Percentiles rank a stretch among this genome's conserved stretches.
Conservation (phyloP, 2,329 filamentous ascomycete genomes). For the Cladophialophora bantiana region DNA sequence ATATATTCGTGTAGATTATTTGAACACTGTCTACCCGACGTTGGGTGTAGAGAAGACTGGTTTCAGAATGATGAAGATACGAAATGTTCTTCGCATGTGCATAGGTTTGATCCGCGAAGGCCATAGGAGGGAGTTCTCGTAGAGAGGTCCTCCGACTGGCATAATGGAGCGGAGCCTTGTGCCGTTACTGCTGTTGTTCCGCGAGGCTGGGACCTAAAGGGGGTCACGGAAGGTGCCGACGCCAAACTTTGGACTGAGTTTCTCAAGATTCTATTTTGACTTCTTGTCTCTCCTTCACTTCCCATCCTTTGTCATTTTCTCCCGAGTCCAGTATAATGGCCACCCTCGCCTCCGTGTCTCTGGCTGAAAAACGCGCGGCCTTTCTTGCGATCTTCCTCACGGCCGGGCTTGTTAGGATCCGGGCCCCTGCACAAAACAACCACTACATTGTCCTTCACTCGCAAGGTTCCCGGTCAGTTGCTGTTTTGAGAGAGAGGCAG, state of each 20-base stretch:
- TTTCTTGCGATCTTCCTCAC: too few species aligned
- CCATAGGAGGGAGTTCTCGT: not conserved
- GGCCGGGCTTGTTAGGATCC: too few species aligned
- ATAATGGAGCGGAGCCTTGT: not conserved
- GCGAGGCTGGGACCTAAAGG: not conserved
- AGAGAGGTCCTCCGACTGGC: not conserved
- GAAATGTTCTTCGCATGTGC: not conserved
- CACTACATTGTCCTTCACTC: too few species aligned
- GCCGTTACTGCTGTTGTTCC: not conserved
- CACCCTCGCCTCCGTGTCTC: not conserved
- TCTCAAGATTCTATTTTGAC: not conserved
- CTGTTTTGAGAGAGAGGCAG: too few species aligned
- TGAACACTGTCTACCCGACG: slow-evolving; percentile 21
- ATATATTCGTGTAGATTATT: slow-evolving; percentile 22
- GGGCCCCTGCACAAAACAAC: too few species aligned
- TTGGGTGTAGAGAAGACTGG: slow-evolving; percentile 7
- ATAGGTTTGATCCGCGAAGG: not conserved
- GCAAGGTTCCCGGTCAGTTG: too few species aligned
- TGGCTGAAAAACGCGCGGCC: not conserved
- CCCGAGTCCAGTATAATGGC: not conserved
- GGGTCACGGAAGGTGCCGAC: slow-evolving; percentile 1
- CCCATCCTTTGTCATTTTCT: not conserved
- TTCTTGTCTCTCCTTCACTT: not conserved
- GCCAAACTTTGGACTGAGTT: not conserved
- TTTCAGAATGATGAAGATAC: not conserved